Percentiles rank a stretch among this genome's conserved stretches.
phyloP scores from a whole-genome alignment of 345 rosid genomes.

The Odontarrhena argentea region DNA sequence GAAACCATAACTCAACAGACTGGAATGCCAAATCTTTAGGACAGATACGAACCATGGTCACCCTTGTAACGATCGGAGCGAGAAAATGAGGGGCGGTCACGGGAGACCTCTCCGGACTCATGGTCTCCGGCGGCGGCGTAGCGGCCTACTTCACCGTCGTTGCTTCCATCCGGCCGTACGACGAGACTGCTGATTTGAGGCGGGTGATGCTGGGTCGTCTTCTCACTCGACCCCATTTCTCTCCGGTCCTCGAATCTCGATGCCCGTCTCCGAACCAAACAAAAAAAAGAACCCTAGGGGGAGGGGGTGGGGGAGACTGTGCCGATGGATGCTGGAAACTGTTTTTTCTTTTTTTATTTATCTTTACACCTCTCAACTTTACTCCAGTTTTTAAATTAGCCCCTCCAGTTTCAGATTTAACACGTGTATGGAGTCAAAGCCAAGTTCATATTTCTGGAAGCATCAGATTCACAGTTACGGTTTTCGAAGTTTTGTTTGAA shows the following conservation, averaged over 20 bases:
- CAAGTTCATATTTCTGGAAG: not conserved
- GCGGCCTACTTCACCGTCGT: constrained; percentile 44
- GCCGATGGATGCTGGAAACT: constrained; percentile 32
- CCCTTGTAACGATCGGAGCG: constrained; percentile 65
- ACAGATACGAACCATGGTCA: constrained; percentile 60
- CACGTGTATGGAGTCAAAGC: not conserved
- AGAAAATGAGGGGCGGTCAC: constrained; percentile 54
- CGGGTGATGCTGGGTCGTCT: constrained; percentile 62
- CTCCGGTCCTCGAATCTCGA: constrained; percentile 37
- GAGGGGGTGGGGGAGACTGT: not conserved
- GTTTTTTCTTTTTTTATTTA: constrained; percentile 12
- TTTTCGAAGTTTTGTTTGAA: not conserved
- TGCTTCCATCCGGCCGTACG: constrained; percentile 67
- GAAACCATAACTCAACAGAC: constrained; percentile 20
- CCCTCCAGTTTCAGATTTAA: not conserved
- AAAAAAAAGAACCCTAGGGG: constrained; percentile 23
- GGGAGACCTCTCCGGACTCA: constrained; percentile 72
- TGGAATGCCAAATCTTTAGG: not conserved
- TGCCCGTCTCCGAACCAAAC: constrained; percentile 27
- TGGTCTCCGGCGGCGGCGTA: constrained; percentile 55
- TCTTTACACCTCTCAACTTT: constrained; percentile 11
- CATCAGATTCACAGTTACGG: not conserved
- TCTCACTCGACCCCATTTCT: constrained; percentile 74
- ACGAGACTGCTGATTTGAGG: constrained; percentile 83
- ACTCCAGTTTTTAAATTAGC: not conserved